Evolutionary conservation across 192 early-diverging fungal species (phyloP).

Genomic region (Gaertneriomyces semiglobifer): DNA sequence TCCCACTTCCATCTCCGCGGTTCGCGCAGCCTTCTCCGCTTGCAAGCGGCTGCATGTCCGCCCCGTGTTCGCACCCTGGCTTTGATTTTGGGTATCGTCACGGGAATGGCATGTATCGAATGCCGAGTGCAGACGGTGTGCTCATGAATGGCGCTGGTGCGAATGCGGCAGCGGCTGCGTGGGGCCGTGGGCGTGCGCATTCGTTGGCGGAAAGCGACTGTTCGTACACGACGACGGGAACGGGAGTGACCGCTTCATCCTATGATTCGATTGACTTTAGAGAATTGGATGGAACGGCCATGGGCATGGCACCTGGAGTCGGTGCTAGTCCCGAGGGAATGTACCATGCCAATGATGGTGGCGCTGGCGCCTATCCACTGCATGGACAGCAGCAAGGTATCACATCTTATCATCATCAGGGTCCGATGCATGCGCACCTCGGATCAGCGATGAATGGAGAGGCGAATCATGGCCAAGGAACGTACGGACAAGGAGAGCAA

Average conservation of each 20-base stretch:
- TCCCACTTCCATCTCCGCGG: constrained; percentile 5
- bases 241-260: constrained; percentile 19
- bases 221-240: constrained; percentile 18
- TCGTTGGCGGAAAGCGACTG: constrained; percentile 20
- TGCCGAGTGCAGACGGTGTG: no score
- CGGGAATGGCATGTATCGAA: no score
- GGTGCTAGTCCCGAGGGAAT: constrained; percentile 3
- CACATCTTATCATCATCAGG: neutral
- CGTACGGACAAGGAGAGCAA: no score
- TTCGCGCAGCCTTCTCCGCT: neutral
- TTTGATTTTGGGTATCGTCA: neutral
- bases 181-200: constrained; percentile 21
- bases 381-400: neutral
- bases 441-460: neutral
- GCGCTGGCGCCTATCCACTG: neutral
- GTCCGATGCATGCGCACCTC: neutral
- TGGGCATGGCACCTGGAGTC: neutral
- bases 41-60: constrained; percentile 6
- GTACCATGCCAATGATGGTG: constrained; percentile 1
- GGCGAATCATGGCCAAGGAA: no score
- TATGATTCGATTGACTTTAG: constrained; percentile 28
- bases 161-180: neutral
- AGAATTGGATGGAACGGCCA: constrained; percentile 3
- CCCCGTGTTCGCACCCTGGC: neutral
- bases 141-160: no score